Percentiles rank a stretch among this genome's conserved stretches.
Evolutionary conservation across 441 rosid genomes (phyloP).

Genomic region (Melastoma candidum): DNA sequence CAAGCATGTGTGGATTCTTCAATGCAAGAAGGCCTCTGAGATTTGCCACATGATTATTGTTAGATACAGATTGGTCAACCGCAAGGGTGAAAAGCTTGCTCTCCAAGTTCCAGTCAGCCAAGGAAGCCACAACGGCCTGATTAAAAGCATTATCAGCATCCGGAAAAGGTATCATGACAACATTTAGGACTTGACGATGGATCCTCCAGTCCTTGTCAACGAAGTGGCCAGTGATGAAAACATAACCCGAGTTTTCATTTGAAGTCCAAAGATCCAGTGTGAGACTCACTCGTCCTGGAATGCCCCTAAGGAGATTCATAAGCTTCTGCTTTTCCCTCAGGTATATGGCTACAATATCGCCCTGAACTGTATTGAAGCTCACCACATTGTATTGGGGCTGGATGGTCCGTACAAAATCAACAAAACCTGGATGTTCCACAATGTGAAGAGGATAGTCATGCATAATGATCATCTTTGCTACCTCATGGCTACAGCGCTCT

Average conservation of each 20-base stretch:
- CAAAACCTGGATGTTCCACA: conserved; percentile 72
- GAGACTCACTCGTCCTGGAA: conserved; percentile 65
- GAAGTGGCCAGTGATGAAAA: conserved; percentile 65
- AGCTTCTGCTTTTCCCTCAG: conserved; percentile 69
- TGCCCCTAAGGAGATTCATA: conserved; percentile 35
- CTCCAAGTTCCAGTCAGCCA: conserved; percentile 75
- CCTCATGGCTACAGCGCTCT: conserved; percentile 54
- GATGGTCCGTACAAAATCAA: conserved; percentile 53
- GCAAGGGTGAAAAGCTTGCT: conserved; percentile 50
- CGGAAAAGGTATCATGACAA: conserved; percentile 53
- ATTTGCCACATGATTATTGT: conserved; percentile 32
- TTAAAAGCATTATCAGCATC: conserved; percentile 64
- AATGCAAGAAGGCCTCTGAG: conserved; percentile 53
- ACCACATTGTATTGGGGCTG: conserved; percentile 69
- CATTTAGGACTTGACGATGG: conserved; percentile 54
- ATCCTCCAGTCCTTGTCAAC: conserved; percentile 66
- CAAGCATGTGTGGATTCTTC: conserved; percentile 46
- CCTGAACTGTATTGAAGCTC: conserved; percentile 74
- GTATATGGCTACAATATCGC: conserved; percentile 64
- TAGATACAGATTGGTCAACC: conserved; percentile 41
- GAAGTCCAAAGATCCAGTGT: conserved; percentile 64
- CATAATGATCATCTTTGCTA: conserved; percentile 82
- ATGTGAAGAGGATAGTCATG: conserved; percentile 80
- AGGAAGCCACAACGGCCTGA: conserved; percentile 62
- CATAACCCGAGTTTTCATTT: conserved; percentile 51